Percentiles rank a stretch among this genome's conserved stretches.
phyloP scores from a whole-genome alignment of 108 stramenopile species.

The Ochromonas danica region DNA sequence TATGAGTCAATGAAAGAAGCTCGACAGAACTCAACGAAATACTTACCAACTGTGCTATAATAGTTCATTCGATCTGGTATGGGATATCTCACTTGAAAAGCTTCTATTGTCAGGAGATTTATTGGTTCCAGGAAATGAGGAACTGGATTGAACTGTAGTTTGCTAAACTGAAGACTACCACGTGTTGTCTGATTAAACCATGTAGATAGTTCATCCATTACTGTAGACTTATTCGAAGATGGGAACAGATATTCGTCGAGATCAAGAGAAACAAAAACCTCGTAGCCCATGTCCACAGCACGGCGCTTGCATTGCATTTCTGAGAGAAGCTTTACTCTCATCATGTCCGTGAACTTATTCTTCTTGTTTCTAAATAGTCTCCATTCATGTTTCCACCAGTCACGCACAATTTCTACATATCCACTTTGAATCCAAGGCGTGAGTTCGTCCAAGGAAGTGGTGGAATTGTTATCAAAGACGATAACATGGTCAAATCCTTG shows the following conservation, averaged over 20 bases:
- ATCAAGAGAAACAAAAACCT: conserved; percentile 21
- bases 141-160: conserved; percentile 5
- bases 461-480: conserved; percentile 19
- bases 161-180: neutral
- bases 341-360: conserved; percentile 3
- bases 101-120: conserved; percentile 36
- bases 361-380: neutral
- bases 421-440: conserved; percentile 28
- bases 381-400: conserved; percentile 11
- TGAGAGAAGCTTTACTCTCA: neutral
- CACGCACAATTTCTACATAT: neutral
- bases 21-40: neutral
- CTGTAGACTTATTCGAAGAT: neutral
- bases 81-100: neutral
- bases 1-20: neutral
- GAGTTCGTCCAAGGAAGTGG: neutral
- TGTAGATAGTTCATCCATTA: conserved; percentile 19
- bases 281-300: conserved; percentile 16
- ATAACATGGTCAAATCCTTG: conserved; percentile 32
- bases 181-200: conserved; percentile 4
- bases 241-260: conserved; percentile 30
- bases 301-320: conserved; percentile 3
- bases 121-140: conserved; percentile 32
- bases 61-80: neutral
- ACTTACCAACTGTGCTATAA: neutral